Evolutionary conservation across 768 basidiomycete species (phyloP), one percentile per base, ranked within the genome.

Genomic region (Leccinum incarnatum): DNA sequence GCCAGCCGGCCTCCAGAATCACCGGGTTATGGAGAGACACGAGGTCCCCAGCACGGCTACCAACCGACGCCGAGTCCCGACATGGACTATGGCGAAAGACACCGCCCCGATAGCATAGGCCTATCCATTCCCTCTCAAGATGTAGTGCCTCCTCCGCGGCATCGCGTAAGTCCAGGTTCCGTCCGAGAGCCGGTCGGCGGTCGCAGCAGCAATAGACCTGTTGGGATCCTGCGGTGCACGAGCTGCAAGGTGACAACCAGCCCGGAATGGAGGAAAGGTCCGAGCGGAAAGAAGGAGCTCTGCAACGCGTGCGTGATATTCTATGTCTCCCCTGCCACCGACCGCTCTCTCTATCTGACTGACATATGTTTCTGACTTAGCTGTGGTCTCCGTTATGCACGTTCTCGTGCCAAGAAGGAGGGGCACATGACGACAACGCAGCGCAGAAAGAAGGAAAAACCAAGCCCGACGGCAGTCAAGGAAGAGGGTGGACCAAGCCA

Each of bases 201-300:
- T 30, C 75, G 78, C 23, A 62, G 51, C 19, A 65, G 86, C 19
- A 90, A 87, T 64, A 81, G 91, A 21, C 91, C 92, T 0, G 78
- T 80, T 54, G 92, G 92, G 1, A 78, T 94, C 17, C 70, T 81
- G 58, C 82, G 82, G 65, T 95, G 92, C 72, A 82, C 85, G 21
- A 91, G 88, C 69, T 95, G 93, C 74, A 89, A 86, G 73, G 86
- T 81, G 11, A 91, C 87, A 7, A 81, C 82, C 8, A 93, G 91
- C 68, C 93, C 93, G 0, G 93, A 95, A 72, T 95, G 93, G 93
- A 78, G 93, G 69, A 95, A 95, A 73, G 93, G 93, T 19, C 91
- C 91, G 54, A 91, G 83, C 66, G 93, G 93, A 27, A 89, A 89
- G 73, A 95, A 95, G 75, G 91, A 95, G 72, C 79, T 95, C 27